These are phyloP conservation scores for Austropuccinia psidii DNA, from an alignment of 1,284 basidiomycete species.

Conservation along the genomic window DNA sequence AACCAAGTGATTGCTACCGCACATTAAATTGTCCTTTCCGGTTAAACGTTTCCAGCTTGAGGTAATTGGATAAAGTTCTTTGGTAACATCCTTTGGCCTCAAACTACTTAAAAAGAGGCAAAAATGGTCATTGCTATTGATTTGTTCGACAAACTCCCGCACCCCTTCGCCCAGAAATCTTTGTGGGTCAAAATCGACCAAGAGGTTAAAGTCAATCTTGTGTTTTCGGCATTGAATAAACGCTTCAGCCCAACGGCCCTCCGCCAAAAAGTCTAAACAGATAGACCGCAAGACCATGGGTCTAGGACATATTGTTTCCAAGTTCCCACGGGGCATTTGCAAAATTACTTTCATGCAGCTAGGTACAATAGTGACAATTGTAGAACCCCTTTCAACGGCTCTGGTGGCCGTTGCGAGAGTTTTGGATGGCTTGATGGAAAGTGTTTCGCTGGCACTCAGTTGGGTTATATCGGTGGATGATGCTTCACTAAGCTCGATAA, in stretches of 20 bases:
- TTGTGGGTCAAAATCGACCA: conserved; percentile 68
- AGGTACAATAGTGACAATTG: conserved; percentile 75
- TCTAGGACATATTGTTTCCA: conserved; percentile 90
- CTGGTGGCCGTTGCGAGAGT: conserved; percentile 48
- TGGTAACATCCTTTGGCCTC: conserved; percentile 53
- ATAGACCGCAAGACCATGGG: conserved; percentile 79
- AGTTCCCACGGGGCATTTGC: conserved; percentile 95
- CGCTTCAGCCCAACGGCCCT: conserved; percentile 62
- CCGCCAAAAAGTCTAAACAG: conserved; percentile 44
- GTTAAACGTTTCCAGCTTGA: conserved; percentile 14
- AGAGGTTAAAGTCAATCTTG: conserved; percentile 78
- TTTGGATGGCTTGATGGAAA: neutral
- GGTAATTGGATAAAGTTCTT: conserved; percentile 11
- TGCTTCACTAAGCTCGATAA: conserved; percentile 64
- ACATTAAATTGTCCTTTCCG: neutral
- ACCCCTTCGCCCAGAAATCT: conserved; percentile 61
- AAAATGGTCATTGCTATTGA: conserved; percentile 81
- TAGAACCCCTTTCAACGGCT: conserved; percentile 73
- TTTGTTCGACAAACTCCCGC: conserved; percentile 67
- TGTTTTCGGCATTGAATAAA: conserved; percentile 87
- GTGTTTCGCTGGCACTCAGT: conserved; percentile 38
- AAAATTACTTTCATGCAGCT: conserved; percentile 80
- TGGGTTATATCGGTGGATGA: no score
- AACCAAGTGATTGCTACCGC: no score
- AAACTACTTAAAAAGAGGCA: conserved; percentile 84